phyloP scores from a whole-genome alignment of 2,329 filamentous ascomycete genomes.

The Penicillium aurantiogriseum region DNA sequence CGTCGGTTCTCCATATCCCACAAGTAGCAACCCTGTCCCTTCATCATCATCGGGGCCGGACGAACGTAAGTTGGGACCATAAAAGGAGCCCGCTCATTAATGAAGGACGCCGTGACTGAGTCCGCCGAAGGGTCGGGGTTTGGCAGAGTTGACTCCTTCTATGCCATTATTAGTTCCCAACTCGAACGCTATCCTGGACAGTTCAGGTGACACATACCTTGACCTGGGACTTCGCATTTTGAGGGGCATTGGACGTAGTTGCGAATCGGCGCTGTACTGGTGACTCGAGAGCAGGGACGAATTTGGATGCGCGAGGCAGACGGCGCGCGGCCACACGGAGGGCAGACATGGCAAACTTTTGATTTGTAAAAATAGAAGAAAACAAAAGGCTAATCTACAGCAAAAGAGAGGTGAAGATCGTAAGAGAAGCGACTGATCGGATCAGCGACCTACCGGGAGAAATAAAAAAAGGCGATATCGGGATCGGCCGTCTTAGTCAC shows the following conservation, averaged over 20 bases:
- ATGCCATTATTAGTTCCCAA: constrained; percentile 2
- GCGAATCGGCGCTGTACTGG: constrained; percentile 36
- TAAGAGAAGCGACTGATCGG: not conserved
- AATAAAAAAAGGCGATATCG: constrained; percentile 33
- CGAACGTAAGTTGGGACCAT: constrained; percentile 97
- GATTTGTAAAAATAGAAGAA: not conserved
- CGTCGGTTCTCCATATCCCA: constrained; percentile 86
- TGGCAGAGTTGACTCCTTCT: constrained; percentile 54
- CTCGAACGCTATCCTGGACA: not conserved
- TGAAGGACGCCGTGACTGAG: constrained; percentile 71
- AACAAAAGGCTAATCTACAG: not conserved
- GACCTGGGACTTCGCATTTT: constrained; percentile 30
- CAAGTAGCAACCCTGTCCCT: constrained; percentile 80
- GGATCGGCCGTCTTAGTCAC: constrained; percentile 21
- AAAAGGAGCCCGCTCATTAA: constrained; percentile 73
- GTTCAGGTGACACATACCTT: constrained; percentile 17
- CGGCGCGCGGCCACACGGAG: constrained; percentile 38
- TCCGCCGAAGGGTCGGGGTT: constrained; percentile 72
- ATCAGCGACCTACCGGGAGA: constrained; percentile 9
- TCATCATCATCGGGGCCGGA: constrained; percentile 83
- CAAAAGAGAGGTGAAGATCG: not conserved
- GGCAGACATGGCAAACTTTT: constrained; percentile 28
- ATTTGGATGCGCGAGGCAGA: constrained; percentile 31
- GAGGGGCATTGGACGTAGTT: constrained; percentile 31
- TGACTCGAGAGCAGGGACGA: constrained; percentile 34